Evolutionary conservation across 495 filamentous ascomycete species (phyloP), one percentile per base, ranked within the genome.

Genomic region (Melanomma pulvis-pyrius): DNA sequence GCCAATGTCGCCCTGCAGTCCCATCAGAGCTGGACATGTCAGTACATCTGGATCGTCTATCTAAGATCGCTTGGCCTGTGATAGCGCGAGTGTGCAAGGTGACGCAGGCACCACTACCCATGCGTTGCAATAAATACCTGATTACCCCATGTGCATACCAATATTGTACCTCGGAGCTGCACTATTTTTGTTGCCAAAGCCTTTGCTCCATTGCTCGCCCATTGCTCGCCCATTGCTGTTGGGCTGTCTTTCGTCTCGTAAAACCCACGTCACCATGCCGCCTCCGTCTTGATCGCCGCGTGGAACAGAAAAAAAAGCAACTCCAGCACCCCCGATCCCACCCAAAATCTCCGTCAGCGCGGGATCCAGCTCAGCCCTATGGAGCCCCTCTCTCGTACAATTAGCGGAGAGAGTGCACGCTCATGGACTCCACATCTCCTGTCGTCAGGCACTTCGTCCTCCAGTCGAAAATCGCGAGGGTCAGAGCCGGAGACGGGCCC

Each of bases 381-480:
- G 74, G 69, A 73, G 49, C 60, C 74, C 15, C 67, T 78, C 51
- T 71, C 76, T 7, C 74, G 74, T 50, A 77, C 76, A 19, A 67
- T 66, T 34, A 80, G 76, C 54, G 60, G 19, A 1, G 77, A 79
- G 64, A 66, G 66, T 44, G 48, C 67, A 19, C 29, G 41, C 39
- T 66, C 69, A 48, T 61, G 50, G 36, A 61, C 61, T 15, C 51
- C 69, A 9, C 77, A 70, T 34, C 63, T 57, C 24, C 71, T 69
- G 22, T 65, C 39, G 25, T 52, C 60, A 21, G 65, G 78, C 28
- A 66, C 75, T 6, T 44, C 39, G 2, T 63, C 55, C 5, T 22
- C 81, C 30, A 80, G 63, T 58, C 79, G 80, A 52, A 88, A 87
- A 70, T 77, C 82, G 55, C 76, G 80, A 39, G 79, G 84, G 70